Conservation (phyloP, 176 grass and related monocot genomes). For the Avena insularis region DNA sequence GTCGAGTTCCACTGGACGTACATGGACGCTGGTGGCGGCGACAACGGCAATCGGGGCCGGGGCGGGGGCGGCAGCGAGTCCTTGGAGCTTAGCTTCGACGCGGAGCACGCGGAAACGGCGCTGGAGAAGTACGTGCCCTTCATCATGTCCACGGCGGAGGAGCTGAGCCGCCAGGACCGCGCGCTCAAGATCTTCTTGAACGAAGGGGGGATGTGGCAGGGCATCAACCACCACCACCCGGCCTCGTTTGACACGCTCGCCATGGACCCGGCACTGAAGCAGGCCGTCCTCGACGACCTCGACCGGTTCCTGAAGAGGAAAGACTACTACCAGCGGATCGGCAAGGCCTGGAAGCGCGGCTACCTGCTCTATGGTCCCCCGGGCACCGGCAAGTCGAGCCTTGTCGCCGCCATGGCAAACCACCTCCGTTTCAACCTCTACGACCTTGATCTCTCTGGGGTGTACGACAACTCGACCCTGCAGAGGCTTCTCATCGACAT, state of each 20-base stretch:
- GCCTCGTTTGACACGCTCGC: conserved; percentile 11
- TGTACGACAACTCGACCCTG: neutral
- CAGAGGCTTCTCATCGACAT: conserved; percentile 19
- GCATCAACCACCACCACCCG: conserved; percentile 20
- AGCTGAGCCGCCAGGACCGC: neutral
- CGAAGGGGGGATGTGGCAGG: neutral
- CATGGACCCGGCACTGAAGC: conserved; percentile 21
- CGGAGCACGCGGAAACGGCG: neutral
- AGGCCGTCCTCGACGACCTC: neutral
- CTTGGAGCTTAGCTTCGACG: conserved; percentile 17
- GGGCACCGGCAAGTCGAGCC: conserved; percentile 22
- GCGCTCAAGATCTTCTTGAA: conserved; percentile 25
- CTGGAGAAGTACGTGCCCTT: conserved; percentile 20
- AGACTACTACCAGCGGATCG: conserved; percentile 13
- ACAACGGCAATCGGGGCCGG: neutral
- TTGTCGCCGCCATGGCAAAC: conserved; percentile 13
- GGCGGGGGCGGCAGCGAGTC: neutral
- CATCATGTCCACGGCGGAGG: conserved; percentile 2
- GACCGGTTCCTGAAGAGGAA: conserved; percentile 17
- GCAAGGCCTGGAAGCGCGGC: conserved; percentile 22
- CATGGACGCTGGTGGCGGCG: conserved; percentile 4
- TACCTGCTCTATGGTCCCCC: conserved; percentile 18
- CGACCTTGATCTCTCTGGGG: neutral
- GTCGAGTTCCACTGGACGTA: neutral
- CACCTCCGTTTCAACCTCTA: conserved; percentile 23